Percentiles rank a stretch among this genome's conserved stretches.
phyloP scores from a whole-genome alignment of 1,284 basidiomycete species.

The Rhodotorula sp. region DNA sequence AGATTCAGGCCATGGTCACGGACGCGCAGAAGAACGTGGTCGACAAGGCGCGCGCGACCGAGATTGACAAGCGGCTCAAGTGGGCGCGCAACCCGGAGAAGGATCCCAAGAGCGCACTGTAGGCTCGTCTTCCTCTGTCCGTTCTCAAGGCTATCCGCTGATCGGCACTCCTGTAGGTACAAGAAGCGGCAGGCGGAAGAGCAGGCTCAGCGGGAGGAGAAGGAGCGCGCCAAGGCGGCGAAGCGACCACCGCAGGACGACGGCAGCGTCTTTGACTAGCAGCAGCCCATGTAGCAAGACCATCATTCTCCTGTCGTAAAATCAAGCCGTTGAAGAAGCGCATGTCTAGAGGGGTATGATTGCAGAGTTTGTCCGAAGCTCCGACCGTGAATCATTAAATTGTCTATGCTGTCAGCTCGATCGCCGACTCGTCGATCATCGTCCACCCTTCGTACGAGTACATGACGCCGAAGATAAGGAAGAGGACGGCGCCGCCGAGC shows the following conservation, averaged over 20 bases:
- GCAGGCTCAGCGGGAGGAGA: conserved; percentile 47
- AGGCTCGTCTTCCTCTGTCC: conserved; percentile 31
- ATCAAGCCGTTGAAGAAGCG: neutral
- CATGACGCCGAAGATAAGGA: conserved; percentile 69
- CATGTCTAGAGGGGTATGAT: neutral
- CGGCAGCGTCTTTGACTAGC: conserved; percentile 25
- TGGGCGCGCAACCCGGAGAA: conserved; percentile 92
- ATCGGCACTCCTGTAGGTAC: conserved; percentile 44
- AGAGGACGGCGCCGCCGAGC: conserved; percentile 74
- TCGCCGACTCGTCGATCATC: conserved; percentile 21
- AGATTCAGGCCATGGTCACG: conserved; percentile 63
- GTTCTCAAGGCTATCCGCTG: neutral
- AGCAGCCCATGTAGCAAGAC: neutral
- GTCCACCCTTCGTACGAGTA: conserved; percentile 51
- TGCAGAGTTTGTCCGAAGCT: too few relatives aligned
- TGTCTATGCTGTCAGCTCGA: neutral
- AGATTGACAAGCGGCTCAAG: conserved; percentile 79
- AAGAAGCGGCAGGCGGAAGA: conserved; percentile 52
- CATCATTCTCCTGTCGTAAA: neutral
- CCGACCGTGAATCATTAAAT: too few relatives aligned
- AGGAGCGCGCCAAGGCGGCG: conserved; percentile 39
- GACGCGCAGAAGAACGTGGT: conserved; percentile 62
- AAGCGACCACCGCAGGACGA: conserved; percentile 22
- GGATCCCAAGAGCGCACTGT: conserved; percentile 76
- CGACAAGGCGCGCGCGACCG: conserved; percentile 77